Evolutionary conservation across 192 early-diverging fungal genomes (phyloP).

Genomic region (Entomortierella beljakovae): DNA sequence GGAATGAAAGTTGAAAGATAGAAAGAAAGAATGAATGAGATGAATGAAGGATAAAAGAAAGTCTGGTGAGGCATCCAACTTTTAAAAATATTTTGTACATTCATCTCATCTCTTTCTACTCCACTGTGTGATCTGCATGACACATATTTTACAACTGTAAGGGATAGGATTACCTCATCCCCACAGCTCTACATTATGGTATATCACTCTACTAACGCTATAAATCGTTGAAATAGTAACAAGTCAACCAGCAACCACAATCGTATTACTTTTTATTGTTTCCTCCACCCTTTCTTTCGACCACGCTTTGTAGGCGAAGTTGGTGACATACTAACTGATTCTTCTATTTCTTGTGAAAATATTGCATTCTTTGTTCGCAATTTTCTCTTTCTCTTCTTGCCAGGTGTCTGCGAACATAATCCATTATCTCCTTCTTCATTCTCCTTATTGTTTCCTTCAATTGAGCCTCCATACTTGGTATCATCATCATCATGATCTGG

Average conservation of each 20-base stretch:
- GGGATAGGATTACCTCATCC: no score
- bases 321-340: slow-evolving; percentile 13
- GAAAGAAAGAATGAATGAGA: neutral
- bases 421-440: slow-evolving; percentile 1
- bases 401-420: neutral
- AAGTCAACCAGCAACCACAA: no score
- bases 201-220: no score
- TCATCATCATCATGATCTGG: no score
- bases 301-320: neutral
- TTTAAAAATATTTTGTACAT: no score
- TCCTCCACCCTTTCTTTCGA: neutral
- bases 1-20: no score
- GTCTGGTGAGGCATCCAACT: neutral
- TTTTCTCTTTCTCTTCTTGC: slow-evolving; percentile 24
- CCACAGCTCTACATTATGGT: no score
- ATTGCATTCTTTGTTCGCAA: slow-evolving; percentile 21
- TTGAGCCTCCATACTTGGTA: no score
- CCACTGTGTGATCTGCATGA: no score
- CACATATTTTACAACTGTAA: no score
- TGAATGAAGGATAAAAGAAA: neutral
- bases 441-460: neutral
- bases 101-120: no score
- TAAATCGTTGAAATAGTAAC: no score
- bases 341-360: slow-evolving; percentile 30
- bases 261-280: slow-evolving; percentile 4